Percentiles rank a stretch among this genome's conserved stretches.
Evolutionary conservation across 1,139 yeast genomes (phyloP).

Genomic region (Suhomyces bolitotheri): DNA sequence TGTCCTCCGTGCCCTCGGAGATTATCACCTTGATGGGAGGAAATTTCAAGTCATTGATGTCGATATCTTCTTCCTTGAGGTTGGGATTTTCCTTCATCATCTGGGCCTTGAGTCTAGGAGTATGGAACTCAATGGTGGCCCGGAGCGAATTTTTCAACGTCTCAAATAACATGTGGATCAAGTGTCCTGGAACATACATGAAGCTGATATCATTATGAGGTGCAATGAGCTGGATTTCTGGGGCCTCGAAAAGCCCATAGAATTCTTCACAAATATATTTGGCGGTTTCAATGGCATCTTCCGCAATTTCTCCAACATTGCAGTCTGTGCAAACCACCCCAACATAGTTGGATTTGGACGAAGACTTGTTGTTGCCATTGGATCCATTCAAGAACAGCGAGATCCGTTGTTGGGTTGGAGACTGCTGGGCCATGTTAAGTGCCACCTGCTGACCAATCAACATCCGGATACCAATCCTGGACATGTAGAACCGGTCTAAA

Average conservation of each 20-base stretch:
- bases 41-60: conserved; percentile 64
- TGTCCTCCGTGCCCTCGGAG: conserved; percentile 89
- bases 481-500: conserved; percentile 81
- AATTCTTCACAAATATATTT: conserved; percentile 85
- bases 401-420: conserved; percentile 44
- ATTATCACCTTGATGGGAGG: conserved; percentile 88
- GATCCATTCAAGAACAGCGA: conserved; percentile 38
- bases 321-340: conserved; percentile 85
- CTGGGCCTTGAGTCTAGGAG: conserved; percentile 43
- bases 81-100: conserved; percentile 46
- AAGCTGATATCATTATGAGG: conserved; percentile 65
- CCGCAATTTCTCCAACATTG: conserved; percentile 75
- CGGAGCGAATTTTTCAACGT: conserved; percentile 79
- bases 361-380: conserved; percentile 13
- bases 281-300: conserved; percentile 85
- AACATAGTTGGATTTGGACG: conserved; percentile 55
- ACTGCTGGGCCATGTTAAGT: conserved; percentile 63
- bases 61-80: conserved; percentile 42
- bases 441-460: conserved; percentile 88
- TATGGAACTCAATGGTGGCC: conserved; percentile 80
- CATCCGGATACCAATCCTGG: conserved; percentile 86
- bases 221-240: conserved; percentile 73
- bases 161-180: conserved; percentile 85
- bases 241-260: conserved; percentile 80
- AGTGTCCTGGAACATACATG: conserved; percentile 89